Evolutionary conservation across 2,329 filamentous ascomycete species (phyloP), one percentile per base, ranked within the genome.

Genomic region (Fusarium nurragi): DNA sequence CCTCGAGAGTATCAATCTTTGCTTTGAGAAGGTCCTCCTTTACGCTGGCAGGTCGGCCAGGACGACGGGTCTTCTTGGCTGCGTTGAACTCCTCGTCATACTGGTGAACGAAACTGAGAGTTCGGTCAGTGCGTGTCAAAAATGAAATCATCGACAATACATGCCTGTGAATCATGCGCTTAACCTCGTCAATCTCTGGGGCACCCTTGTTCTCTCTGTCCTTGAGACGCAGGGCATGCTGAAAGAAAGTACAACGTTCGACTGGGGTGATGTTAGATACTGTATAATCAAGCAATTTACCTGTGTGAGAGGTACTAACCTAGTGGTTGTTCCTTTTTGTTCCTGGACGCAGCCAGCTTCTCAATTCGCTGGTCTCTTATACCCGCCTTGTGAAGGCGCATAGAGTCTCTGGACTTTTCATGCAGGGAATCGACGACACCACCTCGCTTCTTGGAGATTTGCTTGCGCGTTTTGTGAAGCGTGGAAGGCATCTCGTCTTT

Each of bases 401-500:
- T 87, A 5, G 93, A 91, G 81, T 98, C 92, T 68, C 95, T 86
- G 60, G 93, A 97, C 76, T 93, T 93, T 77, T 93, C 90, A 74
- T 98, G 94, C 21, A 98, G 84, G 13, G 90, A 84, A 26, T 89
- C 88, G 43, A 92, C 84, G 36, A 88, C 87, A 19, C 88, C 88
- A 66, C 88, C 87, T 68, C 90, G 88, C 84, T 97, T 97, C 81
- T 97, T 97, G 30, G 88, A 82, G 66, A 98, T 94, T 66, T 93
- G 88, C 80, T 98, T 98, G 64, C 91, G 87, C 19, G 95, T 91
- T 76, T 97, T 98, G 65, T 87, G 81, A 8, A 97, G 80, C 40
- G 89, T 87, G 74, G 88, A 90, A 14, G 92, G 86, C 93, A 97
- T 97, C 22, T 71, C 83, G 74, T 54, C 18, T 39, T 49, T 58